Conservation (phyloP, 1,139 yeast species). For the Geotrichum aggregatum region DNA sequence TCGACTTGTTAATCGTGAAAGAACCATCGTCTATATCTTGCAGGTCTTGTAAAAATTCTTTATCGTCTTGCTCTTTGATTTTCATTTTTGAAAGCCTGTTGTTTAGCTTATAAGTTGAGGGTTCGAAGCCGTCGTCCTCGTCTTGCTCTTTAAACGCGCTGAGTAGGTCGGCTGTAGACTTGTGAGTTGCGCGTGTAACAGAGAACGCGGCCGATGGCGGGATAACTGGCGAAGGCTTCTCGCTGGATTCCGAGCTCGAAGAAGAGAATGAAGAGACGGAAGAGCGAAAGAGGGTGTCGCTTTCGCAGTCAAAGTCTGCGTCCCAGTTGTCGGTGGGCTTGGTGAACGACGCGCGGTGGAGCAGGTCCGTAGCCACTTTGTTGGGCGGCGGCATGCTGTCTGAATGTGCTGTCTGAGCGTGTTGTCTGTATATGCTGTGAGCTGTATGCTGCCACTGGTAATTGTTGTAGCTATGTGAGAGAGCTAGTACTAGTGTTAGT, state of each 20-base stretch:
- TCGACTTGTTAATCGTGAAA: neutral
- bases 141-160: constrained; percentile 18
- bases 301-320: constrained; percentile 20
- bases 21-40: constrained; percentile 4
- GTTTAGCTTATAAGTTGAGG: neutral
- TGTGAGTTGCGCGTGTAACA: constrained; percentile 5
- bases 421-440: neutral
- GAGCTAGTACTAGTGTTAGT: too few relatives aligned
- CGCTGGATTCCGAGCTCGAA: neutral
- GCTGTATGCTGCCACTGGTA: too few relatives aligned
- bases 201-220: neutral
- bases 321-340: constrained; percentile 20
- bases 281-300: constrained; percentile 18
- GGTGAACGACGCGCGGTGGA: constrained; percentile 8
- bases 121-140: constrained; percentile 12
- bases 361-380: constrained; percentile 6
- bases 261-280: constrained; percentile 13
- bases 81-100: constrained; percentile 1
- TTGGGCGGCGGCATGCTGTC: constrained; percentile 15
- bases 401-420: neutral
- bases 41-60: neutral
- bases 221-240: neutral
- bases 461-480: too few relatives aligned
- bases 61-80: neutral
- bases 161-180: constrained; percentile 15